Evolutionary conservation across 106 monocot genomes (phyloP).

Genomic region (Narthecium ossifragum): DNA sequence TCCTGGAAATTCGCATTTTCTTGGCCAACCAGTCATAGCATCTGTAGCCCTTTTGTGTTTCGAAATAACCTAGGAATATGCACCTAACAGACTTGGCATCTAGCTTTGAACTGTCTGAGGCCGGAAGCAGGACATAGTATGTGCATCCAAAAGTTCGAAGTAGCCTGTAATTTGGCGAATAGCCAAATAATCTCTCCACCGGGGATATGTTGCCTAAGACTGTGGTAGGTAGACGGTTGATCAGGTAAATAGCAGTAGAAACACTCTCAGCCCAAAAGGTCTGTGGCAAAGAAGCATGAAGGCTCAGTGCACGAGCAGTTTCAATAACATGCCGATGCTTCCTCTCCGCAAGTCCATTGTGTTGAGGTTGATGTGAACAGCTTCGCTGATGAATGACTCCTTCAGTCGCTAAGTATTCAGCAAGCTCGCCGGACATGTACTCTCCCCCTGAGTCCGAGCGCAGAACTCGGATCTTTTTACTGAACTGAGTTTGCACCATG

Average conservation of each 20-base stretch:
- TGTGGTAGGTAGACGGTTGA: not conserved
- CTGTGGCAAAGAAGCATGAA: not conserved
- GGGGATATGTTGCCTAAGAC: not conserved
- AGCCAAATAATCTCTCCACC: not conserved
- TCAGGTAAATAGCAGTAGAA: constrained; percentile 4
- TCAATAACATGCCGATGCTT: constrained; percentile 13
- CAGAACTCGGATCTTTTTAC: constrained; percentile 4
- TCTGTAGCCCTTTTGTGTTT: not conserved
- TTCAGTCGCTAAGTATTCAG: not conserved
- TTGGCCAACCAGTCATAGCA: no score
- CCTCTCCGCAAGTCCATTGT: constrained; percentile 13
- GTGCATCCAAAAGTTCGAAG: constrained; percentile 1
- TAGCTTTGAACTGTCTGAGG: not conserved
- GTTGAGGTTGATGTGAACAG: constrained; percentile 8
- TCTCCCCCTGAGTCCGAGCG: constrained; percentile 6
- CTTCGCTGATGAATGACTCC: constrained; percentile 4
- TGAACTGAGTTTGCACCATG: not conserved
- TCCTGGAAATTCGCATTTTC: no score
- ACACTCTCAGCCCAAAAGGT: constrained; percentile 12
- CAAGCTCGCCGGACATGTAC: not conserved
- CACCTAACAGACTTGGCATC: not conserved
- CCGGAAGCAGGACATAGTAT: not conserved
- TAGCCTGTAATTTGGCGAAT: not conserved
- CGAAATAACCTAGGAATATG: constrained; percentile 7
- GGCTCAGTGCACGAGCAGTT: constrained; percentile 1